A percentile compares a stretch with the other conserved stretches of the same genome.
Conservation (phyloP, 2,329 filamentous ascomycete species). For the Pyrenophora seminiperda region DNA sequence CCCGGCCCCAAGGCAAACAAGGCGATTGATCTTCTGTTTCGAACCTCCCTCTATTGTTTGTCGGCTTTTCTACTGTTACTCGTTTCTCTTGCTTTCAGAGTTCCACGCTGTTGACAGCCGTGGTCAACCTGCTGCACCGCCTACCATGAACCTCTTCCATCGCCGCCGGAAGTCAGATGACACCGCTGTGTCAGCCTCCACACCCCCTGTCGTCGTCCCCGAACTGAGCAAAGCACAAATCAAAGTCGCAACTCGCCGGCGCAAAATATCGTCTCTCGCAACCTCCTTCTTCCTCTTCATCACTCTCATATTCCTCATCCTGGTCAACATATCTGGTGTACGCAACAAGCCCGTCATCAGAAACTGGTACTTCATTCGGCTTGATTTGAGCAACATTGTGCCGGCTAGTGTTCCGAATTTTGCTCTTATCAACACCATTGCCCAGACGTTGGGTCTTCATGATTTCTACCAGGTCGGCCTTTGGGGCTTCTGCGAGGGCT, state of each 20-base stretch:
- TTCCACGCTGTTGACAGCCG: neutral
- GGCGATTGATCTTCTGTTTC: conserved; percentile 3
- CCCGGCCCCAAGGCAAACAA: conserved; percentile 1
- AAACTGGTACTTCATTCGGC: conserved; percentile 80
- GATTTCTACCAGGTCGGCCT: conserved; percentile 94
- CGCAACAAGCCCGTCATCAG: conserved; percentile 65
- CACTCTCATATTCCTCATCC: conserved; percentile 76
- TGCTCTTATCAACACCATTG: conserved; percentile 82
- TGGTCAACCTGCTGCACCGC: neutral
- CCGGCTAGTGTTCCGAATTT: conserved; percentile 73
- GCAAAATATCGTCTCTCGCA: conserved; percentile 66
- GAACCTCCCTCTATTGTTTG: neutral
- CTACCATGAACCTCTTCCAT: conserved; percentile 31
- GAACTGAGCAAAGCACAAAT: conserved; percentile 45
- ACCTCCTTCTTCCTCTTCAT: conserved; percentile 74
- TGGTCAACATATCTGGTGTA: conserved; percentile 80
- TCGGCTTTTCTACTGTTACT: neutral
- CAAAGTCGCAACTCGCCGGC: conserved; percentile 52
- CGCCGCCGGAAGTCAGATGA: conserved; percentile 27
- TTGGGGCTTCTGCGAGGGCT: conserved; percentile 92
- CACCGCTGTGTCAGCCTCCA: conserved; percentile 15
- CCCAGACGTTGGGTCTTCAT: conserved; percentile 82
- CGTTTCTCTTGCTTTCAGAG: conserved; percentile 2
- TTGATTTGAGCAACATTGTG: conserved; percentile 83
- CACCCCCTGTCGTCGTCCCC: conserved; percentile 26